Conservation (phyloP, 805 yeast genomes). For the Candida insectorum region DNA sequence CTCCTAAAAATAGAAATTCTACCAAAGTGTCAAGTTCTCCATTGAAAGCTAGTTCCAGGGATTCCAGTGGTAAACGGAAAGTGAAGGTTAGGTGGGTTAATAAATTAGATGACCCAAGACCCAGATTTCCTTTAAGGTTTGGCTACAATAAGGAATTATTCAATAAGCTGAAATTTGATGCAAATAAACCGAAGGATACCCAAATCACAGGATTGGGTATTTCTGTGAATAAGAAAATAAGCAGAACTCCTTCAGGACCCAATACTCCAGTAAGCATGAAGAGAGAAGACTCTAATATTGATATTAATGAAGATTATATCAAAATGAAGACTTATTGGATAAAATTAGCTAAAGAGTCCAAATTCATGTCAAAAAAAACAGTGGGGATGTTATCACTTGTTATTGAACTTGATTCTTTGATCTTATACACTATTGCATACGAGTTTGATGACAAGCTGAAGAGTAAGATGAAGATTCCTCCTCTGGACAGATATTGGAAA, state of each 20-base stretch:
- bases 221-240: slow-evolving; percentile 3
- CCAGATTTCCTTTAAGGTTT: slow-evolving; percentile 16
- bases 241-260: not conserved
- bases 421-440: slow-evolving; percentile 23
- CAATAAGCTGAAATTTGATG: not conserved
- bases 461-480: slow-evolving; percentile 19
- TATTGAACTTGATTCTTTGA: slow-evolving; percentile 24
- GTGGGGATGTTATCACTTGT: slow-evolving; percentile 20
- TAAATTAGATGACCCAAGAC: slow-evolving; percentile 19
- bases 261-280: not conserved
- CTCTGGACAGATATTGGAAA: slow-evolving; percentile 32
- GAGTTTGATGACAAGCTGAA: slow-evolving; percentile 32
- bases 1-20: too few relatives aligned
- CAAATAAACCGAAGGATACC: not conserved
- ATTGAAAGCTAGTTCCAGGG: not conserved
- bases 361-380: slow-evolving; percentile 13
- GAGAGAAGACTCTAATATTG: too few relatives aligned
- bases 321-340: slow-evolving; percentile 18
- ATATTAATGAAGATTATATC: slow-evolving; percentile 4
- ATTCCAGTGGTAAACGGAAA: not conserved
- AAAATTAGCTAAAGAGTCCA: slow-evolving; percentile 18
- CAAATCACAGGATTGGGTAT: slow-evolving; percentile 6
- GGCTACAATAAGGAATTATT: slow-evolving; percentile 2
- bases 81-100: slow-evolving; percentile 24
- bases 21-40: not conserved